Conservation (phyloP, 441 rosid species). For the Mallotus repandus region DNA sequence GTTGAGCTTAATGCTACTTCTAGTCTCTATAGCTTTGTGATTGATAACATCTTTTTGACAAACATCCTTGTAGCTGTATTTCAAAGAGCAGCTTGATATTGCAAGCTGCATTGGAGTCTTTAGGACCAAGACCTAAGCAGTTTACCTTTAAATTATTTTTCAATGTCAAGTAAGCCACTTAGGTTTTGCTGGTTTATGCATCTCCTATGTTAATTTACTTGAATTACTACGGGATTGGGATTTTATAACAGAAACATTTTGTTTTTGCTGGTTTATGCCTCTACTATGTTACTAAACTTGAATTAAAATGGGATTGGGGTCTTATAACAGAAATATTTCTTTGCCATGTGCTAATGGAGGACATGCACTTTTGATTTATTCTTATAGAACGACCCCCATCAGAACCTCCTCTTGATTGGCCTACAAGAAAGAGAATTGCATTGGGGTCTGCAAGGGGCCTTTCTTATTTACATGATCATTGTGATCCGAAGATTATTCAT, state of each 20-base stretch:
- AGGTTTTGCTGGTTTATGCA: too few species aligned
- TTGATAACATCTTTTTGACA: too few species aligned
- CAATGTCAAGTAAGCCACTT: too few species aligned
- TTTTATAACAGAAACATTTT: too few species aligned
- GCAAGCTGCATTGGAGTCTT: too few species aligned
- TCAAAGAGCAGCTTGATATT: too few species aligned
- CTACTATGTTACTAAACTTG: background rate
- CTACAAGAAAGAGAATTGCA: slow-evolving; percentile 68
- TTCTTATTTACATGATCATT: slow-evolving; percentile 80
- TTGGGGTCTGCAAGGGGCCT: slow-evolving; percentile 84
- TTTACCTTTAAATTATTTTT: too few species aligned
- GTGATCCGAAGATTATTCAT: slow-evolving; percentile 84
- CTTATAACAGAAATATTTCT: background rate
- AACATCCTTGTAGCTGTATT: too few species aligned
- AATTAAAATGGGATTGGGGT: background rate
- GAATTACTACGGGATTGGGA: too few species aligned
- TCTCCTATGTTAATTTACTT: too few species aligned
- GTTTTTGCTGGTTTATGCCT: background rate
- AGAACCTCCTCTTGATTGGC: slow-evolving; percentile 76
- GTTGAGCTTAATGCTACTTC: background rate
- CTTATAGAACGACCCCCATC: slow-evolving; percentile 62
- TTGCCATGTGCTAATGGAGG: background rate
- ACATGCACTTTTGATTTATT: slow-evolving; percentile 10
- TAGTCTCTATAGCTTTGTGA: background rate
- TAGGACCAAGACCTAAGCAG: too few species aligned